These are phyloP conservation scores for Dothideomycetes sp. DNA, from an alignment of 2,329 filamentous ascomycete genomes.

Conservation along the genomic window DNA sequence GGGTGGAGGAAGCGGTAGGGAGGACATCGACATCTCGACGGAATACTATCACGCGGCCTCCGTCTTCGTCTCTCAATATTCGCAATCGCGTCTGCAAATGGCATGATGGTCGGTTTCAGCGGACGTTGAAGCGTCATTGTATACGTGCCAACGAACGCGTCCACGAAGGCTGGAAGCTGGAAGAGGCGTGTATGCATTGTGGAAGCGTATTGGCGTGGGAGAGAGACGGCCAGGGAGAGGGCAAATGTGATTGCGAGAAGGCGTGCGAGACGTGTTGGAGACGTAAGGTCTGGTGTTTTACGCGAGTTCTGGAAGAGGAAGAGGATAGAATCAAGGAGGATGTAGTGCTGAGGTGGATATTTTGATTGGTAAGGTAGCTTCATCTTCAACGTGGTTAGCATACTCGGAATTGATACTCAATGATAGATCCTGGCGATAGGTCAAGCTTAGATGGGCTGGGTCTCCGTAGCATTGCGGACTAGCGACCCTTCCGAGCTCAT, in stretches of 20 bases:
- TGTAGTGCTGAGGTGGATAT: constrained; percentile 1
- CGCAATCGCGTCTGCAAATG: constrained; percentile 3
- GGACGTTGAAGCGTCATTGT: background rate
- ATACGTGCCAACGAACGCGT: background rate
- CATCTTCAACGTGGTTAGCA: constrained; percentile 1
- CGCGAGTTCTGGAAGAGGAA: constrained; percentile 4
- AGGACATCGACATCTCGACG: too few relatives aligned
- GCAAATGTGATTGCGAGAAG: constrained; percentile 7
- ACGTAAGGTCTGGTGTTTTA: constrained; percentile 10
- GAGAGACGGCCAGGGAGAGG: too few relatives aligned
- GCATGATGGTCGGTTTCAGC: background rate
- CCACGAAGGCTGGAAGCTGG: constrained; percentile 5
- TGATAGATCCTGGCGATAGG: too few relatives aligned
- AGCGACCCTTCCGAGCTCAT: too few relatives aligned
- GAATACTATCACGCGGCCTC: too few relatives aligned
- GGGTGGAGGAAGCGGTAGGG: too few relatives aligned
- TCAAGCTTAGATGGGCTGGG: too few relatives aligned
- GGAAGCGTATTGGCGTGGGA: constrained; percentile 8
- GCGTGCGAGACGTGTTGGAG: constrained; percentile 8
- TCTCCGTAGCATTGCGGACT: too few relatives aligned
- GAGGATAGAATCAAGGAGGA: constrained; percentile 1
- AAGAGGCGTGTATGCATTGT: constrained; percentile 12
- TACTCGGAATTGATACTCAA: constrained; percentile 3
- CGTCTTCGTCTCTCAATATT: background rate
- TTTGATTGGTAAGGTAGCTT: background rate